A percentile compares a stretch with the other conserved stretches of the same genome.
These are phyloP conservation scores for Eucalyptus erythrocorys DNA, from an alignment of 345 rosid species.

Conservation along the genomic window DNA sequence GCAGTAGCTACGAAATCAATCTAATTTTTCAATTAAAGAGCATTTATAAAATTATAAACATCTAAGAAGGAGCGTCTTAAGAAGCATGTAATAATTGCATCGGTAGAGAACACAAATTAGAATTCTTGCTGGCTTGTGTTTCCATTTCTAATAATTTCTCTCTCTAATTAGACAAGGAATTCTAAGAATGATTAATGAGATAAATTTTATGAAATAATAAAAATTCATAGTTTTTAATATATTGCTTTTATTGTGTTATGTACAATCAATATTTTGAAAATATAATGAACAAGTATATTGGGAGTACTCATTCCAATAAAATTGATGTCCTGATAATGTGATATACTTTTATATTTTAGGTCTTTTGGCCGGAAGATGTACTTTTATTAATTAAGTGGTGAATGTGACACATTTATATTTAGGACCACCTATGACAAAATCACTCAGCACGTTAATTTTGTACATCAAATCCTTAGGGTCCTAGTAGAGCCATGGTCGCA, in stretches of 20 bases:
- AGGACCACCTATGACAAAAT: background rate
- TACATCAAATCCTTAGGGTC: background rate
- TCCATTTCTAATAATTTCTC: background rate
- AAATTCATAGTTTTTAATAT: background rate
- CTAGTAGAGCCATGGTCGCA: background rate
- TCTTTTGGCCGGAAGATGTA: background rate
- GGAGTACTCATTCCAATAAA: background rate
- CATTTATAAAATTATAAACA: background rate
- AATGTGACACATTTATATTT: background rate
- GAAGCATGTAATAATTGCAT: background rate
- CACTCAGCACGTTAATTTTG: background rate
- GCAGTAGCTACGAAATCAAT: background rate
- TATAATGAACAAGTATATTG: background rate
- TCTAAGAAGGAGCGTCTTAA: background rate
- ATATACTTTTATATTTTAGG: background rate
- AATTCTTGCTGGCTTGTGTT: background rate
- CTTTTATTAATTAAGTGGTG: background rate
- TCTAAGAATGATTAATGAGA: background rate
- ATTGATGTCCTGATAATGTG: background rate
- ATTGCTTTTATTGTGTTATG: background rate
- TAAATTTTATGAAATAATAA: background rate
- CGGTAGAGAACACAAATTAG: background rate
- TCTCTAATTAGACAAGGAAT: background rate
- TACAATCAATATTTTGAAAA: background rate
- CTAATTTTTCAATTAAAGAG: background rate